Evolutionary conservation across 1,139 yeast species (phyloP).

Genomic region (Taphrina populina): DNA sequence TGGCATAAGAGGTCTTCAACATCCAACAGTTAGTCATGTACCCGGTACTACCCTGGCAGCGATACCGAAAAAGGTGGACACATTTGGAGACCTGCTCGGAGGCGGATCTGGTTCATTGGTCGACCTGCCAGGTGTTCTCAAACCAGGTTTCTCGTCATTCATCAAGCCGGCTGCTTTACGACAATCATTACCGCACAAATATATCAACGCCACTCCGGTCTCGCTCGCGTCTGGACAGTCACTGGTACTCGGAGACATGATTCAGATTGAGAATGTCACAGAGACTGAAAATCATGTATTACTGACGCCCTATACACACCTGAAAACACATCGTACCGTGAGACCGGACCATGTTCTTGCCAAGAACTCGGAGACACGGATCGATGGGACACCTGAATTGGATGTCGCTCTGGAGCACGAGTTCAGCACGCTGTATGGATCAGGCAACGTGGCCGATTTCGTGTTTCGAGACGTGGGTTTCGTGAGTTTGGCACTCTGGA

Average conservation of each 20-base stretch:
- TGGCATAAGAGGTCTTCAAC: neutral
- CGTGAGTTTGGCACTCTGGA: slow-evolving; percentile 21
- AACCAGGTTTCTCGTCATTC: slow-evolving; percentile 6
- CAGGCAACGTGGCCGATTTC: slow-evolving; percentile 14
- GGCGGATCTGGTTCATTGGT: slow-evolving; percentile 18
- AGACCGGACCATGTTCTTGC: slow-evolving; percentile 22
- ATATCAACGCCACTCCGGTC: slow-evolving; percentile 8
- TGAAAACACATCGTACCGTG: slow-evolving; percentile 11
- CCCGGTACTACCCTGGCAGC: slow-evolving; percentile 30
- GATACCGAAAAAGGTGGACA: slow-evolving; percentile 8
- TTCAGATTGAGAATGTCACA: slow-evolving; percentile 7
- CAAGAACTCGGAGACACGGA: neutral
- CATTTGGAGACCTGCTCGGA: slow-evolving; percentile 18
- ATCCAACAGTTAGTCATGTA: slow-evolving; percentile 16
- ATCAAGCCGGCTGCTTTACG: slow-evolving; percentile 9
- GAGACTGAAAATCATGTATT: slow-evolving; percentile 1
- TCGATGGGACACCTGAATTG: neutral
- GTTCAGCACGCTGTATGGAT: neutral
- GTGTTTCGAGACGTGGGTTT: slow-evolving; percentile 28
- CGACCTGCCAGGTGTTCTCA: slow-evolving; percentile 29
- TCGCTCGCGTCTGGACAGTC: slow-evolving; percentile 6
- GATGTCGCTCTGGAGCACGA: slow-evolving; percentile 7
- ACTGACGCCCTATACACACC: slow-evolving; percentile 11
- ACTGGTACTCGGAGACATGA: slow-evolving; percentile 15
- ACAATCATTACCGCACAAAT: slow-evolving; percentile 19